These are phyloP conservation scores for Abelmoschus esculentus DNA, from an alignment of 345 rosid genomes.

Conservation along the genomic window DNA sequence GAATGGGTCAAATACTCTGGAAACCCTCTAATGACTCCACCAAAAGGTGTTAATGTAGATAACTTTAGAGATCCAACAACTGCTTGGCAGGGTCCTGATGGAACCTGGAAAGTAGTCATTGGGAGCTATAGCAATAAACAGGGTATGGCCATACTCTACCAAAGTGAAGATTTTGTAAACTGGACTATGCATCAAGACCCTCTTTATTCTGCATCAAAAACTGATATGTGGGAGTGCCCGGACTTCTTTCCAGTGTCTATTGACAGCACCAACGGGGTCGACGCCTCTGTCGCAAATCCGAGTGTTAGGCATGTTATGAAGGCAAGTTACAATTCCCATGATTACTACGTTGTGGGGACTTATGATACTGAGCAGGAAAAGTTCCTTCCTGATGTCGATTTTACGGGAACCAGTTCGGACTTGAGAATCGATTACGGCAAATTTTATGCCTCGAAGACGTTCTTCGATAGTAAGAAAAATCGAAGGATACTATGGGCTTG, in stretches of 20 bases:
- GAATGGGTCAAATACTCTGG: conserved; percentile 48
- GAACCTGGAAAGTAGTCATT: conserved; percentile 2
- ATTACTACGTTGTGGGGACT: conserved; percentile 47
- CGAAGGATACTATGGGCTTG: conserved; percentile 60
- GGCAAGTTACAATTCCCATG: conserved; percentile 34
- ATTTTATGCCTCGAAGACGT: conserved; percentile 47
- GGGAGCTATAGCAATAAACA: not conserved
- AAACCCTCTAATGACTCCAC: conserved; percentile 55
- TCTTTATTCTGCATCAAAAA: not conserved
- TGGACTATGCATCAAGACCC: not conserved
- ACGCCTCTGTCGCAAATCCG: not conserved
- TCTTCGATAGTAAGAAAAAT: conserved; percentile 46
- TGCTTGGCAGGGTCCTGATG: not conserved
- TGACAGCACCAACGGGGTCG: not conserved
- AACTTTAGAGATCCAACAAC: conserved; percentile 38
- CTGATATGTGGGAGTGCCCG: not conserved
- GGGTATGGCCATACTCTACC: not conserved
- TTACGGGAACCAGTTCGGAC: conserved; percentile 29
- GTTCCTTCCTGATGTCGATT: conserved; percentile 31
- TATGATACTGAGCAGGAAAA: conserved; percentile 35
- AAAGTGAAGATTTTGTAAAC: not conserved
- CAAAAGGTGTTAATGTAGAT: conserved; percentile 25
- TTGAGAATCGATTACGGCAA: conserved; percentile 61
- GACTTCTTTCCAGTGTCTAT: not conserved
- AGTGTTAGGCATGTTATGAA: conserved; percentile 4